These are phyloP conservation scores for Trichoderma simmonsii DNA, from an alignment of 2,329 filamentous ascomycete species.

Conservation along the genomic window DNA sequence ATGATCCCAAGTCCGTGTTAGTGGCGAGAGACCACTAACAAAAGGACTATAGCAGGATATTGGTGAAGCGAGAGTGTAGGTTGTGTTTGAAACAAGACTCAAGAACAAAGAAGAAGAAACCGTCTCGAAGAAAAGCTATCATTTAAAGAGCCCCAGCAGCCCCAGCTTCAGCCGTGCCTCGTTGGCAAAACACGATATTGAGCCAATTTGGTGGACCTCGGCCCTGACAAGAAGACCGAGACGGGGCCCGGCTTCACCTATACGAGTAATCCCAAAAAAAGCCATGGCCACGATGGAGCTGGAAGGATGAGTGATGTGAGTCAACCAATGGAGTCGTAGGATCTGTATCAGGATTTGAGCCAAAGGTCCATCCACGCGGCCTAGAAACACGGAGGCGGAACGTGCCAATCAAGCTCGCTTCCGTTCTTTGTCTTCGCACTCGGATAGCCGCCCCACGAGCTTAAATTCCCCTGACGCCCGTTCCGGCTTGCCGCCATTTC, in stretches of 20 bases:
- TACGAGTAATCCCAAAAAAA: neutral
- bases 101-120: neutral
- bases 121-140: neutral
- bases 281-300: constrained; percentile 1
- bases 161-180: neutral
- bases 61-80: neutral
- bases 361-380: neutral
- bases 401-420: neutral
- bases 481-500: neutral
- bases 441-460: constrained; percentile 11
- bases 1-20: constrained; percentile 3
- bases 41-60: neutral
- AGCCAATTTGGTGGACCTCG: constrained; percentile 12
- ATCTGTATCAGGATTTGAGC: neutral
- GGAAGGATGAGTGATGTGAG: neutral
- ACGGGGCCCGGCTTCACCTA: neutral
- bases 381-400: neutral
- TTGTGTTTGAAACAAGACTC: neutral
- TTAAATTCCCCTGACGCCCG: constrained; percentile 15
- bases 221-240: constrained; percentile 11
- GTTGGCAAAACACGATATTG: neutral
- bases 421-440: constrained; percentile 5
- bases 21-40: neutral
- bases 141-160: neutral
- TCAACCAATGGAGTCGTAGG: neutral